Base-by-base conservation (phyloP, 306 rosid species). In the Lathyrus aphaca region DNA sequence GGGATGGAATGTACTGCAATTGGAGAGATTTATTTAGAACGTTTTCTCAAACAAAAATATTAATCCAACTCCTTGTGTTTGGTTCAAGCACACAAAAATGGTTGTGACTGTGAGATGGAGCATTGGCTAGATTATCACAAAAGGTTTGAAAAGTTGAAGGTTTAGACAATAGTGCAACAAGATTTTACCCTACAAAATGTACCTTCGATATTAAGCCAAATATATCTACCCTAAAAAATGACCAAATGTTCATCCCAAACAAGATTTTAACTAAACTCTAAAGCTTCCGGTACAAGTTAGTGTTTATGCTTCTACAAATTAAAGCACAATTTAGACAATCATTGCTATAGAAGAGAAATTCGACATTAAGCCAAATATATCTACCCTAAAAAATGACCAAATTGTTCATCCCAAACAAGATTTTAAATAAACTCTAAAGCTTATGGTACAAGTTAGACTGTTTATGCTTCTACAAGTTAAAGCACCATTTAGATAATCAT, bases 371-470 rank as follows among this genome's bases (percentile, higher is more conserved):
- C n/a, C n/a, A n/a, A n/a, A n/a, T n/a, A n/a, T n/a, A 14, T 8
- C 56, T 49, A 50, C n/a, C 69, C 58, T 60, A 27, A 60, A 59
- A 21, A 62, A 29, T 27, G 55, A 55, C 27, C 27, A 10, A 29
- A 15, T 9, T 9, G 59, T 46, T 55, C n/a, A 55, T 18, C 42
- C 68, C 64, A 64, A 64, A 55, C 63, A 54, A 63, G 18, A 45
- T 64, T 59, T 63, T 54, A 23, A 54, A 54, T n/a, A 35, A 63
- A 53, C 40, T 61, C 58, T 29, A 55, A 43, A 64, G 42, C 69
- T 55, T 71, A 30, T 19, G 56, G 60, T 50, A 56, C 40, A 25
- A 46, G 71, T 16, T 13, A 17, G 55, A 54, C 27, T 40, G 64
- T 17, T n/a, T 10, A 39, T 42, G 38, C 38, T 74, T 64, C 59